Percentiles rank a stretch among this genome's conserved stretches.
These are phyloP conservation scores for Kwoniella bestiolae DNA, from an alignment of 768 basidiomycete species.

Conservation along the genomic window DNA sequence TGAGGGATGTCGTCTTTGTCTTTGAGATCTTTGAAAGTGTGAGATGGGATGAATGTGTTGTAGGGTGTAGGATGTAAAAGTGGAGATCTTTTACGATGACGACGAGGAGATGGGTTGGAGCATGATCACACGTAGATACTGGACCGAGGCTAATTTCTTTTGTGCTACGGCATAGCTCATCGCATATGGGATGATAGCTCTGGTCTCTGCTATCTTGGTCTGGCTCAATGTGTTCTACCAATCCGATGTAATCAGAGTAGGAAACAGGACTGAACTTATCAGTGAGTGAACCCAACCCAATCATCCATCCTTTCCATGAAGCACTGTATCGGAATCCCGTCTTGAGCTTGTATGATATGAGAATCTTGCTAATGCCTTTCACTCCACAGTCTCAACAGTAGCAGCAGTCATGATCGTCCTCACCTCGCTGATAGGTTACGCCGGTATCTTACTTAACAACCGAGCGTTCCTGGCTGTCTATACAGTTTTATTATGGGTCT, in stretches of 20 bases:
- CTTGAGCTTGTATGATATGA: too few species aligned
- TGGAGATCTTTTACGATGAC: too few species aligned
- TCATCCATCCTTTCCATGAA: too few species aligned
- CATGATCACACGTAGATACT: not conserved
- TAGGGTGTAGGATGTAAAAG: too few species aligned
- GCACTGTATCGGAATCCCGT: too few species aligned
- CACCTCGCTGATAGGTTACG: slow-evolving; percentile 74
- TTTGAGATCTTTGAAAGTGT: not conserved
- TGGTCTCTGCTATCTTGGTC: slow-evolving; percentile 71
- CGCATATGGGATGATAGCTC: slow-evolving; percentile 65
- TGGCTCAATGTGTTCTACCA: slow-evolving; percentile 76
- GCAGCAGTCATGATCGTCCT: slow-evolving; percentile 66
- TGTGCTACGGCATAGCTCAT: slow-evolving; percentile 61
- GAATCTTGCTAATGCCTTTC: not conserved
- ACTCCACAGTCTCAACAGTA: slow-evolving; percentile 65
- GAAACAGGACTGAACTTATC: slow-evolving; percentile 70
- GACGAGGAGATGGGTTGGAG: not conserved
- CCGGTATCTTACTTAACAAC: slow-evolving; percentile 81
- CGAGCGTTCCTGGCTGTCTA: slow-evolving; percentile 79
- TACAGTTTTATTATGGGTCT: slow-evolving; percentile 72
- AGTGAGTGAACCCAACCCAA: slow-evolving; percentile 55
- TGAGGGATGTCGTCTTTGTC: not conserved
- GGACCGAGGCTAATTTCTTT: not conserved
- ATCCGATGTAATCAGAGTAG: slow-evolving; percentile 73
- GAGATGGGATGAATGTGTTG: not conserved